Percentiles rank a stretch among this genome's conserved stretches.
phyloP scores from a whole-genome alignment of 768 basidiomycete genomes.

The Gloeopeniophorella convolvens region DNA sequence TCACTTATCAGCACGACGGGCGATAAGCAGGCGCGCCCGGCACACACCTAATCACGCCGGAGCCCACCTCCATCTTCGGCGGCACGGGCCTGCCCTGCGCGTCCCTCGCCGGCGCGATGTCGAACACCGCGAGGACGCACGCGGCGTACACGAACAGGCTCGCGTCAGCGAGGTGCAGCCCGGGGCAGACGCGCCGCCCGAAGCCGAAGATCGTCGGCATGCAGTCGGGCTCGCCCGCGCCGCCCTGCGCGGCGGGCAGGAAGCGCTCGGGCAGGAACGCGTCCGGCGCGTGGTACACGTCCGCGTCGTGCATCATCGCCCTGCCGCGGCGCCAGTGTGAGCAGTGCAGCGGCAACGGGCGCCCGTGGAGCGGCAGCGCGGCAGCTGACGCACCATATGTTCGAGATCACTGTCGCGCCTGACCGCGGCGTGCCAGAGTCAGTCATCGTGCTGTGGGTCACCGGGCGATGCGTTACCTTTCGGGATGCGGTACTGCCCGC shows the following conservation, averaged over 20 bases:
- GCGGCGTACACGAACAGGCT: constrained; percentile 33
- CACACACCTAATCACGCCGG: neutral
- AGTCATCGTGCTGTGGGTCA: neutral
- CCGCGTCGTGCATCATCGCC: constrained; percentile 37
- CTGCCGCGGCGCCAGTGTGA: too few species aligned
- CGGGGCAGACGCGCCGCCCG: constrained; percentile 35
- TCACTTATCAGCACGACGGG: neutral
- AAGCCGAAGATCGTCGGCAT: constrained; percentile 30
- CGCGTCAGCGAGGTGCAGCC: constrained; percentile 32
- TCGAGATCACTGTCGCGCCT: constrained; percentile 15
- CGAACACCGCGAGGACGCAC: constrained; percentile 31
- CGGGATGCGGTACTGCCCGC: constrained; percentile 16
- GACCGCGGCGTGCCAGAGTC: neutral
- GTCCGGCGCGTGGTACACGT: neutral
- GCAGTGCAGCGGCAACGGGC: too few species aligned
- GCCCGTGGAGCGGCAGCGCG: too few species aligned
- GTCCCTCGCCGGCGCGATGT: constrained; percentile 28
- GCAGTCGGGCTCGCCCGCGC: constrained; percentile 3
- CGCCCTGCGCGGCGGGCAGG: neutral
- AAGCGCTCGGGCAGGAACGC: neutral
- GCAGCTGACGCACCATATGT: too few species aligned
- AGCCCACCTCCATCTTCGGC: neutral
- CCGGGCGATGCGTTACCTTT: neutral
- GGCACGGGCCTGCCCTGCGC: constrained; percentile 6
- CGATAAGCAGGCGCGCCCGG: neutral